phyloP scores from a whole-genome alignment of 495 filamentous ascomycete species.

The Xylaria sp. region DNA sequence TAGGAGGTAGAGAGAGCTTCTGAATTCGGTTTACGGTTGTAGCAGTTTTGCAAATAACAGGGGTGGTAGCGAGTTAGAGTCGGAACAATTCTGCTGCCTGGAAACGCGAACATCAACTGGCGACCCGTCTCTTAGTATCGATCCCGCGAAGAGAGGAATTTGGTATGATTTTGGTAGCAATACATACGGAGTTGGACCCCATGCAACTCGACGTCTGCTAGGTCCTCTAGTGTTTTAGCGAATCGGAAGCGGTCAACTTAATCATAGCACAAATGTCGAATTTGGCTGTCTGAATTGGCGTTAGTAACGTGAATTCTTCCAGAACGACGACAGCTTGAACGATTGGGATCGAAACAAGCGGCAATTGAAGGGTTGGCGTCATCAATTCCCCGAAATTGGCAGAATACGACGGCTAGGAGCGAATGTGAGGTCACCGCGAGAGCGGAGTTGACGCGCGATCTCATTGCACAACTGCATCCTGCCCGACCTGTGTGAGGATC shows the following conservation, averaged over 20 bases:
- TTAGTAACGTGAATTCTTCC: background rate
- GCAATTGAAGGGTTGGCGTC: background rate
- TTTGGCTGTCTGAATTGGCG: background rate
- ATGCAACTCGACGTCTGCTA: background rate
- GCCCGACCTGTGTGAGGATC: background rate
- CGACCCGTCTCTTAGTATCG: background rate
- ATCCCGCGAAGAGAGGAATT: background rate
- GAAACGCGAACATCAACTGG: background rate
- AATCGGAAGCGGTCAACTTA: background rate
- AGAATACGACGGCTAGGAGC: background rate
- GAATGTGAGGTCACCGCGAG: no score
- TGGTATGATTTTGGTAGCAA: background rate
- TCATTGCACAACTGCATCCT: background rate
- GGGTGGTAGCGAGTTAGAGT: background rate
- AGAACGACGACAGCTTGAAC: constrained; percentile 2
- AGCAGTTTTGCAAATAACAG: background rate
- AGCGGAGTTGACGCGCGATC: constrained; percentile 2
- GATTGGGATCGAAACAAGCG: background rate
- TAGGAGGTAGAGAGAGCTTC: background rate
- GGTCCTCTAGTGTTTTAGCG: background rate
- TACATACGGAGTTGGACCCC: background rate
- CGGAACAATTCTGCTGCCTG: background rate
- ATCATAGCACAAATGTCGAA: no score
- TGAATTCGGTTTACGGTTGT: background rate
- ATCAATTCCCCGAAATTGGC: background rate